Percentiles rank a stretch among this genome's conserved stretches.
Conservation (phyloP, 768 basidiomycete species). For the Tricholoma terreum region DNA sequence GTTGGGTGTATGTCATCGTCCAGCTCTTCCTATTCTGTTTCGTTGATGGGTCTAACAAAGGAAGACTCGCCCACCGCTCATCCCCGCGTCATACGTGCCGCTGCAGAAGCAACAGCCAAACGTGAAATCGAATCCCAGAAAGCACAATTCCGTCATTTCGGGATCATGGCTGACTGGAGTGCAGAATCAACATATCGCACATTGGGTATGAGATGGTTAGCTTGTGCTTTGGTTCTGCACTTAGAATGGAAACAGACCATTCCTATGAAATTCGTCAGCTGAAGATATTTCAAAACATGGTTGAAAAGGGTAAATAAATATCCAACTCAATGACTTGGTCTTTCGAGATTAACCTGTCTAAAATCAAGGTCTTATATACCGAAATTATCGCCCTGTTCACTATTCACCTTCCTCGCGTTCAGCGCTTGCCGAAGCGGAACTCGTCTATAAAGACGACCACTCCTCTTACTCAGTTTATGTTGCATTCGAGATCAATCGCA, state of each 20-base stretch:
- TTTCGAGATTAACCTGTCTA: background rate
- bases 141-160: conserved; percentile 75
- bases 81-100: conserved; percentile 59
- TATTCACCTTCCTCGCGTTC: conserved; percentile 95
- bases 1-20: conserved; percentile 50
- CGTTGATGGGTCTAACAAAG: conserved; percentile 27
- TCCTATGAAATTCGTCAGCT: conserved; percentile 88
- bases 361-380: conserved; percentile 68
- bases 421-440: conserved; percentile 92
- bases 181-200: conserved; percentile 76
- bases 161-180: conserved; percentile 92
- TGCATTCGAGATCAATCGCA: conserved; percentile 58
- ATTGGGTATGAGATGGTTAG: conserved; percentile 50
- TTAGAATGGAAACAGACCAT: conserved; percentile 52
- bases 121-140: conserved; percentile 74
- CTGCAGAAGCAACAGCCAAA: conserved; percentile 69
- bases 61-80: conserved; percentile 55
- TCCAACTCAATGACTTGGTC: background rate
- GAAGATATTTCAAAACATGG: conserved; percentile 82
- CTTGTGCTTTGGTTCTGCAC: background rate
- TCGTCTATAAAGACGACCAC: conserved; percentile 87
- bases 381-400: conserved; percentile 86
- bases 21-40: background rate
- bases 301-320: conserved; percentile 59
- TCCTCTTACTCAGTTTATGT: conserved; percentile 87